Evolutionary conservation across 257 asterid species (phyloP).

Genomic region (Datura wrightii): DNA sequence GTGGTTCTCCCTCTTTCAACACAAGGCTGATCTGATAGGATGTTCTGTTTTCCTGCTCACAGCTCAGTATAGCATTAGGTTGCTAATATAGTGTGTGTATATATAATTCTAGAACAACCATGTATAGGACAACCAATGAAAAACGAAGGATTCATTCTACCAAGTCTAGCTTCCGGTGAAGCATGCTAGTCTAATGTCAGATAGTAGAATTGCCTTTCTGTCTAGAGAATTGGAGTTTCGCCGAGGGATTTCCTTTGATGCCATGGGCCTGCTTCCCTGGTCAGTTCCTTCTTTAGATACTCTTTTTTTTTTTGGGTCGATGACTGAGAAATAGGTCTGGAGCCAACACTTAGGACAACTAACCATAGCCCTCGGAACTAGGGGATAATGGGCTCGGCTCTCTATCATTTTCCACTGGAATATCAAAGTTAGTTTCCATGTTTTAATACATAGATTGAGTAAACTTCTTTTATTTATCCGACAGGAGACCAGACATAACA

Average conservation of each 20-base stretch:
- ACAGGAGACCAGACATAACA: constrained; percentile 68
- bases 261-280: constrained; percentile 7
- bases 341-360: neutral
- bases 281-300: neutral
- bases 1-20: neutral
- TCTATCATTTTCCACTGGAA: neutral
- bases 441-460: neutral
- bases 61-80: neutral
- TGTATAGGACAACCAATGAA: neutral
- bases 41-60: neutral
- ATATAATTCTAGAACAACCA: neutral
- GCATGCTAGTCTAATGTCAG: neutral
- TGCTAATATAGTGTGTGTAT: neutral
- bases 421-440: neutral
- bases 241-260: neutral
- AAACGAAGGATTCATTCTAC: neutral
- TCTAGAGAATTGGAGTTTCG: constrained; percentile 4
- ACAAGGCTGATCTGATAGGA: neutral
- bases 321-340: neutral
- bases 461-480: constrained; percentile 1
- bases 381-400: neutral
- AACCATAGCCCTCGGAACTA: neutral
- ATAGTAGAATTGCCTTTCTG: neutral
- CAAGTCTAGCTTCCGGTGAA: constrained; percentile 3
- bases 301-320: neutral